Evolutionary conservation across 495 filamentous ascomycete genomes (phyloP), one percentile per base, ranked within the genome.

Genomic region (Talaromyces ruber): DNA sequence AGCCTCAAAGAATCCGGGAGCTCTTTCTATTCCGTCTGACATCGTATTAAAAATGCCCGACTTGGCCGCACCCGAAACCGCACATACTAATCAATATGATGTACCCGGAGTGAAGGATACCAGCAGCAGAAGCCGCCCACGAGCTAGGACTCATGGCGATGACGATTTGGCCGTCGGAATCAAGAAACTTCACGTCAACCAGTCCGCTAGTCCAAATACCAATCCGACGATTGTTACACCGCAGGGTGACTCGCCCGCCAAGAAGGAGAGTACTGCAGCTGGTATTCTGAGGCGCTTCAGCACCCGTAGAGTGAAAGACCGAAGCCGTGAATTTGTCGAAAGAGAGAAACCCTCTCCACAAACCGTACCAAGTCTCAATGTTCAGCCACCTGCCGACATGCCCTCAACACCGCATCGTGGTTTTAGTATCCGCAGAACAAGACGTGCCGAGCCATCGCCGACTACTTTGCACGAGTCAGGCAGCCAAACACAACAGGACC

Each of bases 121-220:
- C 4, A 88, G 90, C 26, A 86, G 88, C 62, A 82, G 94, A 32
- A 87, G 89, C 26, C 82, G 94, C 55, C 91, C 92, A 11, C 83
- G 94, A 50, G 92, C 94, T 29, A 79, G 95, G 61, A 98, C 94
- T 0, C 95, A 98, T 69, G 96, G 94, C 47, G 94, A 98, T 72
- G 94, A 98, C 64, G 95, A 99, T 34, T 82, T 93, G 16, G 78
- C 85, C 3, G 89, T 94, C 56, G 82, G 81, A 3, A 76, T 90
- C 74, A 90, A 92, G 73, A 88, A 87, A 67, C 73, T 88, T 18
- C 86, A 92, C 70, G 65, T 89, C 66, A 71, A 82, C 59, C 68
- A 79, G 6, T 73, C 79, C 7, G 74, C 76, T 34, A 72, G 79
- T 62, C 79, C 86, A 68, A 71, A 78, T 12, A 79, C 84, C 2